Base-by-base conservation (phyloP, 441 rosid genomes). In the Adansonia grandidieri region DNA sequence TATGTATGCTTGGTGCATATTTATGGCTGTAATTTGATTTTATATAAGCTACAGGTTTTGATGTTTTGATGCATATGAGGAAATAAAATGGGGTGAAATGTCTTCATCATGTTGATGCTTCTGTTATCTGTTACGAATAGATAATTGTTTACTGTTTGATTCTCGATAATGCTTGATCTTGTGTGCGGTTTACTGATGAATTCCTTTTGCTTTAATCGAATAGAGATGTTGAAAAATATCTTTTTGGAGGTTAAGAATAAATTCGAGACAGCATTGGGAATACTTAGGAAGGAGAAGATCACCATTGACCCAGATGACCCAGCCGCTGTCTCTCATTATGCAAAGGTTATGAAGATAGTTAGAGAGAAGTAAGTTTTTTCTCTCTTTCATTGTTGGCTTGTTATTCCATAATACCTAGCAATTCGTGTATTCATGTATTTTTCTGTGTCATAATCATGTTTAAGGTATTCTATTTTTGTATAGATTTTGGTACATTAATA, bases 161-260 rank as follows among this genome's bases (percentile, higher is more conserved):
- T 37, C 5, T 71, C 13, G 45, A 60, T 48, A 14, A n/a, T 56
- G 0, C 9, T 45, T 63, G 56, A 68, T 73, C 22, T 17, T 81
- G 44, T 78, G 50, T 11, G 42, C n/a, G 77, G 61, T 70, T 79
- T 58, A 42, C 76, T 79, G 79, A 84, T 76, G 17, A 50, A 40
- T 48, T 77, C 20, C 74, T 71, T 74, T 40, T 58, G 10, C 80
- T 79, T 79, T 73, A 77, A 50, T 71, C 66, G 73, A 66, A 84
- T 62, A 97, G 99, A 89, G 89, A 88, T 93, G 92, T 81, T 97
- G 90, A 97, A 94, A 92, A 87, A 88, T 81, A 87, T 97, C 85
- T 97, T 92, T 80, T 75, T 88, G 82, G 99, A 95, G 9, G 87
- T 97, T 72, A 93, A 92, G 87, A 89, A 87, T 75, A 95, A 97